Evolutionary conservation across 2,329 filamentous ascomycete genomes (phyloP).

Genomic region (Colletotrichum sp.): DNA sequence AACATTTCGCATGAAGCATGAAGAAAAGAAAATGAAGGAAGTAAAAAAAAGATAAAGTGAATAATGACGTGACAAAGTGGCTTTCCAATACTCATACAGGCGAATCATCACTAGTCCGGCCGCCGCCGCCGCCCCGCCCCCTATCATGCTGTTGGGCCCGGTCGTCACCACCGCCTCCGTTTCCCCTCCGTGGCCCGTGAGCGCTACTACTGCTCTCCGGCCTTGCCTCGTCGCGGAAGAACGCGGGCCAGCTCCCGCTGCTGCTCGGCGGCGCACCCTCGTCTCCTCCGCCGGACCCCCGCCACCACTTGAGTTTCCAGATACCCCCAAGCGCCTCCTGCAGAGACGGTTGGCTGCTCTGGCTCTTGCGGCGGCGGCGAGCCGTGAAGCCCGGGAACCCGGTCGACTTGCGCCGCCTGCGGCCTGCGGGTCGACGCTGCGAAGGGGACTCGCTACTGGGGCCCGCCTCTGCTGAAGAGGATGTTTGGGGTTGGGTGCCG

Average conservation of each 20-base stretch:
- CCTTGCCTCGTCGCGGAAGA: constrained; percentile 27
- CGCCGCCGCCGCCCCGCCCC: not conserved
- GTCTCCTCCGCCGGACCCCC: constrained; percentile 18
- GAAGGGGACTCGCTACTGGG: constrained; percentile 20
- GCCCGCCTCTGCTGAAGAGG: constrained; percentile 27
- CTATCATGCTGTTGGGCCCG: constrained; percentile 6
- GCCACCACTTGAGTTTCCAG: constrained; percentile 63
- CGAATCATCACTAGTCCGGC: constrained; percentile 27
- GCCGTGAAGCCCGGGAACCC: constrained; percentile 68
- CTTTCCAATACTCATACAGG: constrained; percentile 34
- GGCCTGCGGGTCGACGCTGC: constrained; percentile 30
- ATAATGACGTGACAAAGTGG: constrained; percentile 8
- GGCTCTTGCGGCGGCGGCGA: constrained; percentile 46
- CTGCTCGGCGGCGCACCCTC: constrained; percentile 22
- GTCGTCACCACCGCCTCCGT: not conserved
- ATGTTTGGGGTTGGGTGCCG: constrained; percentile 15
- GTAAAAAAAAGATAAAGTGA: constrained; percentile 15
- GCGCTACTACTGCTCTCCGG: constrained; percentile 6
- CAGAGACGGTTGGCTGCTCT: constrained; percentile 40
- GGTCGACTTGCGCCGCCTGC: constrained; percentile 61
- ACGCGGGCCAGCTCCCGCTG: constrained; percentile 8
- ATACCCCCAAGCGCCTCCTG: constrained; percentile 59
- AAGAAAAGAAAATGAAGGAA: not conserved
- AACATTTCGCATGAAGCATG: not conserved
- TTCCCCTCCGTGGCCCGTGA: not conserved